Base-by-base conservation (phyloP, 192 early-diverging fungal genomes). In the Gigaspora rosea region DNA sequence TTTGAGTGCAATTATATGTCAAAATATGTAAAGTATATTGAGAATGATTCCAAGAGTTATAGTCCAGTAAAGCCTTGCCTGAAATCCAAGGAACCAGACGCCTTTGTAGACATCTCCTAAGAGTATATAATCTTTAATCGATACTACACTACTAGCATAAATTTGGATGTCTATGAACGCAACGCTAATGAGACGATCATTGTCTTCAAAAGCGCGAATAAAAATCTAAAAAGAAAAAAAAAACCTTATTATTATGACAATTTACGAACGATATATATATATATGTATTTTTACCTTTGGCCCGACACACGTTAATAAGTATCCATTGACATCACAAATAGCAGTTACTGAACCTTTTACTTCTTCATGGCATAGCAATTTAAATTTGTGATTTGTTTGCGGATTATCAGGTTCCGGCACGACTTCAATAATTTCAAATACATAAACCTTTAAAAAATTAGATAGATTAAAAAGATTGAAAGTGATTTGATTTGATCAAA, bases 351-450 rank as follows among this genome's bases (percentile, higher is more conserved):
- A 87, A 20, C 92, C 93, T 72, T 94, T 95, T 35, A 97, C 90
- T 64, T 98, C 95, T 65, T 93, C 92, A 15, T 84, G 85, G 71
- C 88, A 93, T 35, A 96, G 80, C 65, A 93, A 78, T 75, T 98
- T 98, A 74, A 97, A 91, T 74, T 92, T 92, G 79, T 96, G 95
- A 78, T 94, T 96, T 1, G 96, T 97, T 82, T 95, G 94, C 36
- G 98, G 97, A 65, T 93, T 93, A 57, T 94, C 93, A 0, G 92
- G 91, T 80, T 97, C 95, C 7, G 98, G 98, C 46, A 99, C 96
- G 49, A 99, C 95, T 82, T 97, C 95, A 83, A 97, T 94, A 51
- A 98, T 89, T 58, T 99, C 98, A 78, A 93, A 98, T 33, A 99
- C 83, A 61, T 95, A 91, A 61, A 98, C 88, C 87, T 94, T 80